Evolutionary conservation across 495 filamentous ascomycete genomes (phyloP), one percentile per base, ranked within the genome.

Genomic region (Daldinia bambusicola): DNA sequence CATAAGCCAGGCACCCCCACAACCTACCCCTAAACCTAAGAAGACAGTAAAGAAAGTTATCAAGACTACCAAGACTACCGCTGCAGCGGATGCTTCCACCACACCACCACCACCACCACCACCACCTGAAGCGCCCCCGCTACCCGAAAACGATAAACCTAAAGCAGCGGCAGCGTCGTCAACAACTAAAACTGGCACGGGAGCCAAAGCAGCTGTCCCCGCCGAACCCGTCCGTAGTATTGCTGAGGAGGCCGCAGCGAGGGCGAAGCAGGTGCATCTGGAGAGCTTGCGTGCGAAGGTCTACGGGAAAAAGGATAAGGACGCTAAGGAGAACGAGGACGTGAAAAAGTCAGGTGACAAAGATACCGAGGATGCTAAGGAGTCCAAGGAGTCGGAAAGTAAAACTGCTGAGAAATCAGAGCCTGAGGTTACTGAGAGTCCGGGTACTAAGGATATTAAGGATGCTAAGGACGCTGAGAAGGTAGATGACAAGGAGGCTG

Each of bases 171-270:
- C 36, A 38, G 30, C 67, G 14, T 56, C 72, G 38, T 32, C 55
- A n/a, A 76, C 70, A 51, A 57, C 56, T 9, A 64, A 68, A 48
- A 34, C 57, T 16, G 43, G 43, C 20, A 16, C 20, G 9, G 43
- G 8, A 63, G 64, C 52, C 66, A 74, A 61, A 58, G 69, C 50
- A 55, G 26, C 71, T 57, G 53, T 38, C 64, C 31, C 71, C 32
- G 72, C 67, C 22, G 40, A 74, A 45, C 87, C 90, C 4, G 80
- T 92, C 63, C 83, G 84, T 57, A 89, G 88, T 79, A 86, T 90
- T 12, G 89, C 90, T 66, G 83, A 88, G 63, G 90, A 93, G 73
- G 92, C 91, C 13, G 91, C 91, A 0, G 80, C 86, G 64, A 92
- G 89, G 76, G 86, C 84, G 6, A 85, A 87, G 74, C 78, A 87